Percentiles rank a stretch among this genome's conserved stretches.
Evolutionary conservation across 2,329 filamentous ascomycete species (phyloP).

Genomic region (Colletotrichum simmondsii): DNA sequence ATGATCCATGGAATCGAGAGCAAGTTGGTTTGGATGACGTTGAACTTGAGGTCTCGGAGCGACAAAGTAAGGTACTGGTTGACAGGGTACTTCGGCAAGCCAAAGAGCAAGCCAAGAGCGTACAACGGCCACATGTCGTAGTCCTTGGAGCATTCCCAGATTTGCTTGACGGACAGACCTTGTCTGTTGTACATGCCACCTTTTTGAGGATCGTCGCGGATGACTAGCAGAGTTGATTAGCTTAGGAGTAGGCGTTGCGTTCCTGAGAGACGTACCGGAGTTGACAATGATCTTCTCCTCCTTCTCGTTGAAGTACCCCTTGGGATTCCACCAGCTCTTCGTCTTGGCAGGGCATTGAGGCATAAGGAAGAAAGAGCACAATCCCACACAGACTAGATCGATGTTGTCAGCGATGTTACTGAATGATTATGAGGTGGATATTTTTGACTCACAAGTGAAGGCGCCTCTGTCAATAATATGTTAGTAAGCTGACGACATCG

Average conservation of each 20-base stretch:
- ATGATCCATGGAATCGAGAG: slow-evolving; percentile 52
- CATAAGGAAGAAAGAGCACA: slow-evolving; percentile 45
- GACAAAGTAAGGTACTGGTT: slow-evolving; percentile 41
- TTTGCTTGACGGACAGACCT: slow-evolving; percentile 57
- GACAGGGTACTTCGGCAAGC: slow-evolving; percentile 38
- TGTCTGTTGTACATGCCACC: slow-evolving; percentile 69
- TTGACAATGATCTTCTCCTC: slow-evolving; percentile 71
- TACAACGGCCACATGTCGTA: slow-evolving; percentile 69
- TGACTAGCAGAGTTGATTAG: slow-evolving; percentile 42
- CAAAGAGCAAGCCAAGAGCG: slow-evolving; percentile 57
- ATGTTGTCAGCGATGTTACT: slow-evolving; percentile 54
- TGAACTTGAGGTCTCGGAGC: slow-evolving; percentile 39
- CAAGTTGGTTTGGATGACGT: slow-evolving; percentile 61
- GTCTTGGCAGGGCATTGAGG: slow-evolving; percentile 48
- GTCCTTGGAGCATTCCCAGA: slow-evolving; percentile 61
- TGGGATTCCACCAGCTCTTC: slow-evolving; percentile 57
- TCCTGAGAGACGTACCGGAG: slow-evolving; percentile 43
- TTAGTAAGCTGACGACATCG: slow-evolving; percentile 23
- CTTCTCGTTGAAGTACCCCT: slow-evolving; percentile 66
- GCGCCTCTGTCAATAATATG: slow-evolving; percentile 37
- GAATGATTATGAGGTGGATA: slow-evolving; percentile 29
- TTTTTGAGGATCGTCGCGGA: slow-evolving; percentile 66
- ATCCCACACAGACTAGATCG: slow-evolving; percentile 56
- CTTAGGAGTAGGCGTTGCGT: fast-evolving
- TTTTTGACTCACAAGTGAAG: slow-evolving; percentile 43